Conservation (phyloP, 805 yeast species). For the Debaryomyces castellii region DNA sequence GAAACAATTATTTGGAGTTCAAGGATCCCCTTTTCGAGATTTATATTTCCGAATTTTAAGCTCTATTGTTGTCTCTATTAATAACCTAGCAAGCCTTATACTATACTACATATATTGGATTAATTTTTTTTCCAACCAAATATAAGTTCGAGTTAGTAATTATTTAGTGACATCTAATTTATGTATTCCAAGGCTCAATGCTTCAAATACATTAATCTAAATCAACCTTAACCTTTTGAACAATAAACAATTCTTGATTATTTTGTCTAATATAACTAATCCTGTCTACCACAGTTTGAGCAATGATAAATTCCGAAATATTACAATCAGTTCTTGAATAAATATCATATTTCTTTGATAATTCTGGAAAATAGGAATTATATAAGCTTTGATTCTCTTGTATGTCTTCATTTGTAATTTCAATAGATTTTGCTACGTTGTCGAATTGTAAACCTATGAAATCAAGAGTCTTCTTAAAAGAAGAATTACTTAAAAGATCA, state of each 20-base stretch:
- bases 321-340: background rate
- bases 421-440: conserved; percentile 1
- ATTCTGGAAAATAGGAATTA: background rate
- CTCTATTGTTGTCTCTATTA: too few species aligned
- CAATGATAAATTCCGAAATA: conserved; percentile 1
- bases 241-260: conserved; percentile 6
- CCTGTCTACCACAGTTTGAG: conserved; percentile 7
- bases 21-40: too few species aligned
- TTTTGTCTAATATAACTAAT: conserved; percentile 3
- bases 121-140: too few species aligned
- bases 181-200: too few species aligned
- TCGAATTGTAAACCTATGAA: conserved; percentile 1
- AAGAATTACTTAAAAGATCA: background rate
- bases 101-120: too few species aligned
- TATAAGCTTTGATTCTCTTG: background rate
- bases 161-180: too few species aligned
- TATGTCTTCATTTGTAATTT: conserved; percentile 4
- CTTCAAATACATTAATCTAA: too few species aligned
- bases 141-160: too few species aligned
- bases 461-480: background rate
- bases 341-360: conserved; percentile 1
- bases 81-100: too few species aligned
- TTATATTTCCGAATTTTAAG: too few species aligned
- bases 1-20: too few species aligned
- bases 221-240: conserved; percentile 1